These are phyloP conservation scores for Cryptococcus sp. DNA, from an alignment of 1,284 basidiomycete species.

Conservation along the genomic window DNA sequence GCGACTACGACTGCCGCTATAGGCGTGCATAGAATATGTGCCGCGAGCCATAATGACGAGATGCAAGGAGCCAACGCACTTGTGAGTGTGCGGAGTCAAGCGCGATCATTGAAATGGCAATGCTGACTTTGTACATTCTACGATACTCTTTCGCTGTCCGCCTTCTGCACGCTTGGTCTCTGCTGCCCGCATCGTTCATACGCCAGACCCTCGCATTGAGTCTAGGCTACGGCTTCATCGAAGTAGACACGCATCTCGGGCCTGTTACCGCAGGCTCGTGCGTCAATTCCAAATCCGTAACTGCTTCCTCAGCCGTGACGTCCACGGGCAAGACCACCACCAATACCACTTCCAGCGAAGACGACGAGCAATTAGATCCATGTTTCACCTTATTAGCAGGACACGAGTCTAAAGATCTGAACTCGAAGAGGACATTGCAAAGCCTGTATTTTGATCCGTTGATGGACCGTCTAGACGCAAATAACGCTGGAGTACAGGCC, in stretches of 20 bases:
- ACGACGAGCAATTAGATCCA: not conserved
- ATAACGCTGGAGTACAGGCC: constrained; percentile 13
- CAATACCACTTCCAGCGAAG: not conserved
- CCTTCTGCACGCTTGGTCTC: not conserved
- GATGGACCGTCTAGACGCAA: constrained; percentile 23
- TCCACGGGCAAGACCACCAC: not conserved
- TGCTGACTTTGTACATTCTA: not conserved
- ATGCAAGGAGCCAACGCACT: constrained; percentile 32
- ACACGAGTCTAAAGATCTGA: constrained; percentile 25
- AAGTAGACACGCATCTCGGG: constrained; percentile 32
- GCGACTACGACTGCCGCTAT: no score
- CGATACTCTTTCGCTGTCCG: no score
- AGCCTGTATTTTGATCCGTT: constrained; percentile 31
- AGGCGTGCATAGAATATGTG: constrained; percentile 11
- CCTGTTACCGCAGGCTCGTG: not conserved
- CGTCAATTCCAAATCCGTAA: not conserved
- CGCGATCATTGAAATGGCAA: no score
- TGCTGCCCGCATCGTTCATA: not conserved
- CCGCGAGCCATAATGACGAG: constrained; percentile 40
- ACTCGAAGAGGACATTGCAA: constrained; percentile 21
- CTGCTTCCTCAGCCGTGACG: no score
- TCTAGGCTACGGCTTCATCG: constrained; percentile 31
- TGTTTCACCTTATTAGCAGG: constrained; percentile 21
- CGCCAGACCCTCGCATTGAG: constrained; percentile 27
- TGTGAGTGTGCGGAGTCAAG: constrained; percentile 17